Conservation (phyloP, 2,329 filamentous ascomycete genomes). For the Zalaria sp. region DNA sequence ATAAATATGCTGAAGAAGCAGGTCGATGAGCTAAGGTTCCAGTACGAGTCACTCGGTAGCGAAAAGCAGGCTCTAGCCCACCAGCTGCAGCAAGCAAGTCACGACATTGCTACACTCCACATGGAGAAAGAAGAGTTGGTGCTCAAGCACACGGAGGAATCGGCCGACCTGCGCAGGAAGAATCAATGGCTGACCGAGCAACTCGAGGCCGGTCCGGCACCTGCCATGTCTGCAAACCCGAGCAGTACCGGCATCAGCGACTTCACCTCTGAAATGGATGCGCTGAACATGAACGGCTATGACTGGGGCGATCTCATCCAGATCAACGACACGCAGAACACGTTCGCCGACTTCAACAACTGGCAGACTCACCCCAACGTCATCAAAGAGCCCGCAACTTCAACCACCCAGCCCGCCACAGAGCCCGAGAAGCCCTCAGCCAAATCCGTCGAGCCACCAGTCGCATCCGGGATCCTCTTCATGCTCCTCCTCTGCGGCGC, state of each 20-base stretch:
- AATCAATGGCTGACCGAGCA: conserved; percentile 66
- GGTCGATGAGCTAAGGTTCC: conserved; percentile 51
- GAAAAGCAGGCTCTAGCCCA: conserved; percentile 37
- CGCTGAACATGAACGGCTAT: conserved; percentile 60
- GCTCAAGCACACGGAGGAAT: conserved; percentile 75
- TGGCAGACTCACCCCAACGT: not conserved
- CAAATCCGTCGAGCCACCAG: conserved; percentile 34
- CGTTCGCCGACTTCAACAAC: not conserved
- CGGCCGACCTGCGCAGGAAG: conserved; percentile 83
- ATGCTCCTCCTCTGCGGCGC: conserved; percentile 96
- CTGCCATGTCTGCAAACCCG: conserved; percentile 31
- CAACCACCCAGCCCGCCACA: not conserved
- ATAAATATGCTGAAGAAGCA: conserved; percentile 71
- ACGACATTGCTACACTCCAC: conserved; percentile 62
- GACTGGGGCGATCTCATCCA: conserved; percentile 75
- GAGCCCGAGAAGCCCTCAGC: conserved; percentile 13
- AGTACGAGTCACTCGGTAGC: conserved; percentile 16
- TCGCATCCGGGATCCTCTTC: conserved; percentile 71
- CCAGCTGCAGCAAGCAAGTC: conserved; percentile 60
- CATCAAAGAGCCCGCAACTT: not conserved
- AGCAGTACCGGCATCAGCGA: conserved; percentile 51
- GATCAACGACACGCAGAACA: conserved; percentile 38
- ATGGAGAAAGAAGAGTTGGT: conserved; percentile 89
- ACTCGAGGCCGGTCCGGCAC: conserved; percentile 43
- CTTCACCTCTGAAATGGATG: conserved; percentile 71